These are phyloP conservation scores for Citrus inodora DNA, from an alignment of 345 rosid genomes.

Conservation along the genomic window DNA sequence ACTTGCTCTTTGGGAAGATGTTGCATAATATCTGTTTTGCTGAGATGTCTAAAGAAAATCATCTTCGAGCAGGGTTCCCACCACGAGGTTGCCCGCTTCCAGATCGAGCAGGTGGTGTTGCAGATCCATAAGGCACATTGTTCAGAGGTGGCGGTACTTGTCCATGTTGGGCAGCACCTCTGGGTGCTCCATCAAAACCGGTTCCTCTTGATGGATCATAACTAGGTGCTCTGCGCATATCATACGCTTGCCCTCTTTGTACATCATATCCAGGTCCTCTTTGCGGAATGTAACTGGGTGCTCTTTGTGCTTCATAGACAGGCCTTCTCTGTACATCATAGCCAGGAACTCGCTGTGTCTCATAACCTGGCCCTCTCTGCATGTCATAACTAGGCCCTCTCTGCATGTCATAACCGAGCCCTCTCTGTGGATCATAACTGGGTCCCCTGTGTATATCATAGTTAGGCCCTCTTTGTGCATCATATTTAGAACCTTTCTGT, in stretches of 20 bases:
- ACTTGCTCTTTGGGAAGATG: background rate
- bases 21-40: background rate
- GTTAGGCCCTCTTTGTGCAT: slow-evolving; percentile 18
- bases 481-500: slow-evolving; percentile 2
- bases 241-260: slow-evolving; percentile 27
- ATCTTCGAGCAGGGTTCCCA: slow-evolving; percentile 62
- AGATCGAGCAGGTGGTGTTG: slow-evolving; percentile 50
- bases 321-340: slow-evolving; percentile 23
- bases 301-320: slow-evolving; percentile 20
- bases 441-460: slow-evolving; percentile 18
- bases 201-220: slow-evolving; percentile 35
- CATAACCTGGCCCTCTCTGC: slow-evolving; percentile 18
- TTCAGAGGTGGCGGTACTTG: slow-evolving; percentile 31
- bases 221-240: slow-evolving; percentile 23
- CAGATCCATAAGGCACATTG: slow-evolving; percentile 50
- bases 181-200: slow-evolving; percentile 40
- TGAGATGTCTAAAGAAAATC: slow-evolving; percentile 14
- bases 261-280: slow-evolving; percentile 23
- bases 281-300: slow-evolving; percentile 15
- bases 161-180: slow-evolving; percentile 38
- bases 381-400: slow-evolving; percentile 17
- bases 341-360: slow-evolving; percentile 10
- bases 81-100: slow-evolving; percentile 39
- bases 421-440: slow-evolving; percentile 11
- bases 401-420: background rate